Conservation (phyloP, 208 protist genomes). For the Naegleria gruberi region DNA sequence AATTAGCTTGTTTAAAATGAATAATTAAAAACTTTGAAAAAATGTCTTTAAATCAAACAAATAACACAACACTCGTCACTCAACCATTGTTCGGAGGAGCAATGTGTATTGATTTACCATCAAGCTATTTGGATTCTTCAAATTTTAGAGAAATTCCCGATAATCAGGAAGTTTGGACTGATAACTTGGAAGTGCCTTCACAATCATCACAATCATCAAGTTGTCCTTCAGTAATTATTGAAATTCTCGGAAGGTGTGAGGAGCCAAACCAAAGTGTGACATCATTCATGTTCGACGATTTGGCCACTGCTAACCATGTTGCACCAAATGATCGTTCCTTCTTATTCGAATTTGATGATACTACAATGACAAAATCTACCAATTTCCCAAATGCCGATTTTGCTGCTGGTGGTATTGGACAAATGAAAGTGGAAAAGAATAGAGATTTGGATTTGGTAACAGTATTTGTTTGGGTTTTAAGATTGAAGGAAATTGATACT, state of each 20-base stretch:
- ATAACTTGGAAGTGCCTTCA: background rate
- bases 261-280: background rate
- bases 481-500: background rate
- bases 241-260: background rate
- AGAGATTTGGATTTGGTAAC: background rate
- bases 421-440: background rate
- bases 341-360: background rate
- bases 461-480: background rate
- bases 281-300: background rate
- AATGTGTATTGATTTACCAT: background rate
- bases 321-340: background rate
- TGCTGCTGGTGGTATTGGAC: background rate
- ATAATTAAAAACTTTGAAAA: background rate
- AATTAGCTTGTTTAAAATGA: too few relatives aligned
- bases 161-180: background rate
- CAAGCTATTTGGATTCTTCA: background rate
- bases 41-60: background rate
- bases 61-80: background rate
- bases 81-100: conserved; percentile 8
- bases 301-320: background rate
- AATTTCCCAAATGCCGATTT: background rate
- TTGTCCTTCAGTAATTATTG: background rate
- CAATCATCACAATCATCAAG: background rate
- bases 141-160: background rate
- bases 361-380: background rate